phyloP scores from a whole-genome alignment of 306 rosid species.

The Fragaria vesca region DNA sequence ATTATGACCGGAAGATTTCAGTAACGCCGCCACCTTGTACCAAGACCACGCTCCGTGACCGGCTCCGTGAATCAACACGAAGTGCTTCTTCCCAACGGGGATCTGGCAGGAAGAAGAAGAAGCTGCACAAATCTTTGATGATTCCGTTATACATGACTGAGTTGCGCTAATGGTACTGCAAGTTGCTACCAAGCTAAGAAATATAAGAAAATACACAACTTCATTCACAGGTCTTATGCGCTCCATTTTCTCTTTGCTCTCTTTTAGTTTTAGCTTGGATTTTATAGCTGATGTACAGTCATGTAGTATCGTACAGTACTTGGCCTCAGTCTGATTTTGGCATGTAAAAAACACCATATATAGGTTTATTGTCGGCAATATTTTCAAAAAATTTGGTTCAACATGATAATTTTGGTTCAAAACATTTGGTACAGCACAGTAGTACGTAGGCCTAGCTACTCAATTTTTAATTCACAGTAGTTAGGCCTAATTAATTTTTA shows the following conservation, averaged over 20 bases:
- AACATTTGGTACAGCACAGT: too few relatives aligned
- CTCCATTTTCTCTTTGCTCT: neutral
- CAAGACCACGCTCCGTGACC: conserved; percentile 60
- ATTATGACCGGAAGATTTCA: conserved; percentile 35
- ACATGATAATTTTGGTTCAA: too few relatives aligned
- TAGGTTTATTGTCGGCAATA: neutral
- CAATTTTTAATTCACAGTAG: too few relatives aligned
- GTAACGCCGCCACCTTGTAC: conserved; percentile 32
- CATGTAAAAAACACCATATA: neutral
- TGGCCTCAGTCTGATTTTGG: neutral
- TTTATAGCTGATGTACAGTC: neutral
- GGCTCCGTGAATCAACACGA: conserved; percentile 46
- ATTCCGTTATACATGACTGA: too few relatives aligned
- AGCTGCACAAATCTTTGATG: neutral
- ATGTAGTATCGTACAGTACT: too few relatives aligned
- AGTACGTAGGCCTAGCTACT: too few relatives aligned
- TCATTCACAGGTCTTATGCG: neutral
- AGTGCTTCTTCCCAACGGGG: conserved; percentile 20
- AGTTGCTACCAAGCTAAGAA: neutral
- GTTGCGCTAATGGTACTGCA: neutral
- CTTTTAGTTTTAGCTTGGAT: neutral
- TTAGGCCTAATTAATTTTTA: too few relatives aligned
- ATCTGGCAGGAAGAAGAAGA: neutral
- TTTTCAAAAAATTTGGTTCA: neutral
- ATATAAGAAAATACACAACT: neutral